Conservation (phyloP, 2,329 filamentous ascomycete genomes). For the Blastomyces gilchristii region DNA sequence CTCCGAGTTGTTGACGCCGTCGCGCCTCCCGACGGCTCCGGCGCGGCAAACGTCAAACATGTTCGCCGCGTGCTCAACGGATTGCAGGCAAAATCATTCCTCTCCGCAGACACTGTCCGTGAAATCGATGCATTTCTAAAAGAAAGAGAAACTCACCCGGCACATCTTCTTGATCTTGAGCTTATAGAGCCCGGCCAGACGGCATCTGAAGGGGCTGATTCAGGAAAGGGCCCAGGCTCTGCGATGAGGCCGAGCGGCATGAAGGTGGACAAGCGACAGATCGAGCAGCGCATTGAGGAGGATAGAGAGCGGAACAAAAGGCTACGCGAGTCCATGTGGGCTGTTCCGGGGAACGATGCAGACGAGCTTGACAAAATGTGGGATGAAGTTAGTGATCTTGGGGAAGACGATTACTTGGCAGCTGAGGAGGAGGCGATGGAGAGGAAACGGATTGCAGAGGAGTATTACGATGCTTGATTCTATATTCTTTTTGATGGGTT, state of each 20-base stretch:
- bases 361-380: constrained; percentile 72
- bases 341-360: constrained; percentile 54
- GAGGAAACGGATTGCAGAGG: constrained; percentile 38
- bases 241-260: constrained; percentile 30
- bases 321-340: constrained; percentile 86
- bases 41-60: constrained; percentile 88
- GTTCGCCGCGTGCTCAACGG: constrained; percentile 68
- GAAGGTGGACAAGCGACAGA: constrained; percentile 69
- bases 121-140: constrained; percentile 79
- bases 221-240: constrained; percentile 18
- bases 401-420: constrained; percentile 72
- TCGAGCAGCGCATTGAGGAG: constrained; percentile 94
- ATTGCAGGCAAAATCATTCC: constrained; percentile 59
- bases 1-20: constrained; percentile 85
- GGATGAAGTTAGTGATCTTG: constrained; percentile 78
- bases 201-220: constrained; percentile 21
- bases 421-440: constrained; percentile 63
- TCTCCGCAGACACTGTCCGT: constrained; percentile 61
- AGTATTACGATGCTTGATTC: constrained; percentile 5
- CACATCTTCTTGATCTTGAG: constrained; percentile 45
- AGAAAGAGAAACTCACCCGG: constrained; percentile 58
- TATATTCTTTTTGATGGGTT: not conserved
- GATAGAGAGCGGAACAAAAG: constrained; percentile 92
- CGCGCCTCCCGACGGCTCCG: constrained; percentile 72
- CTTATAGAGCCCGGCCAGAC: constrained; percentile 22